A percentile compares a stretch with the other conserved stretches of the same genome.
phyloP scores from a whole-genome alignment of 768 basidiomycete species.

The Tricholoma matsutake region DNA sequence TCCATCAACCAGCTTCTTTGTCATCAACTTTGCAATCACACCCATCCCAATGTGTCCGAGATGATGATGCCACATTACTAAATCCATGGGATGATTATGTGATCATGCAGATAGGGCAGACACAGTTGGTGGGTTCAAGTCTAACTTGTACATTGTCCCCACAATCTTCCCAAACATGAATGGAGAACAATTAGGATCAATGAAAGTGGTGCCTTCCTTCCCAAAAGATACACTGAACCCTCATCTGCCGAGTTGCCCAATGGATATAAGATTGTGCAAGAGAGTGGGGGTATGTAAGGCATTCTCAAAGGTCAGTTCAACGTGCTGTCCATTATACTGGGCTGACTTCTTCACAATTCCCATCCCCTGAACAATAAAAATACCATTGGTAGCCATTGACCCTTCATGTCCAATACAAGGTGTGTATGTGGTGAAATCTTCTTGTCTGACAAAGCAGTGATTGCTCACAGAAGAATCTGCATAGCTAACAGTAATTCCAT shows the following conservation, averaged over 20 bases:
- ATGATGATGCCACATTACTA: conserved; percentile 25
- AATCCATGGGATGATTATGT: conserved; percentile 3
- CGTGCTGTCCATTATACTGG: not conserved
- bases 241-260: conserved; percentile 3
- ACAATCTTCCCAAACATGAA: not conserved
- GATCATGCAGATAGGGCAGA: not conserved
- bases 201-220: conserved; percentile 1
- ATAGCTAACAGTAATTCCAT: not conserved
- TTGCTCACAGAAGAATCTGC: not conserved
- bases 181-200: not conserved
- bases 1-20: conserved; percentile 16
- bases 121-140: not conserved
- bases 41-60: conserved; percentile 16
- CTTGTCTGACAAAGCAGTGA: not conserved
- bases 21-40: conserved; percentile 11
- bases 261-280: conserved; percentile 18
- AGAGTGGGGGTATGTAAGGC: conserved; percentile 9
- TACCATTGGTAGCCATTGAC: not conserved
- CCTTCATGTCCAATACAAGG: conserved; percentile 4
- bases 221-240: conserved; percentile 8
- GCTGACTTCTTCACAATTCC: not conserved
- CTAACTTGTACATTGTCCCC: not conserved
- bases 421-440: conserved; percentile 3
- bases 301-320: not conserved
- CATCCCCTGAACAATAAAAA: not conserved